A percentile compares a stretch with the other conserved stretches of the same genome.
These are phyloP conservation scores for Chloris gayana DNA, from an alignment of 176 grass and related monocot species.

Conservation along the genomic window DNA sequence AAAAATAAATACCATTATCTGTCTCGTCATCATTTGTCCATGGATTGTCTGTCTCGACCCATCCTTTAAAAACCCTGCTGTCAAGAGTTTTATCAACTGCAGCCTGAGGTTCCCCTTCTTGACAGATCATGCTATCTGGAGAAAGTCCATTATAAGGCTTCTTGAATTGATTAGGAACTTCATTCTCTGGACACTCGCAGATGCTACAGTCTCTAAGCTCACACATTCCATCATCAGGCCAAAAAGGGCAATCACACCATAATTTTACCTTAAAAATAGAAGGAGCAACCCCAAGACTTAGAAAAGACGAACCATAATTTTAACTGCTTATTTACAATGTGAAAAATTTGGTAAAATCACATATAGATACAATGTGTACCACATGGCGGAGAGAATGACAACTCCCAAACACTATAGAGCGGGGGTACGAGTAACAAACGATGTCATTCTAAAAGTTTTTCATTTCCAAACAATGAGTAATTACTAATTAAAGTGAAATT, in stretches of 20 bases:
- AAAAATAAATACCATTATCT: constrained; percentile 66
- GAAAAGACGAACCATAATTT: constrained; percentile 9
- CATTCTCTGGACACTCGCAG: constrained; percentile 90
- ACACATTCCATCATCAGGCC: constrained; percentile 98
- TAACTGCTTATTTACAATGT: not conserved
- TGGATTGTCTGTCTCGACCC: constrained; percentile 91
- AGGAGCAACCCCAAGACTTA: not conserved
- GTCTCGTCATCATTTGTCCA: constrained; percentile 99
- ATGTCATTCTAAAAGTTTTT: not conserved
- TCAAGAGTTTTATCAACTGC: constrained; percentile 93
- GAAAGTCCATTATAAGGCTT: constrained; percentile 60
- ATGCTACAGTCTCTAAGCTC: constrained; percentile 82
- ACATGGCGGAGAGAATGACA: not conserved
- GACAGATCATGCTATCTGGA: constrained; percentile 66
- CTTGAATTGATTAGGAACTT: constrained; percentile 88
- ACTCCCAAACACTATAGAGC: not conserved
- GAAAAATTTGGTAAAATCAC: constrained; percentile 7
- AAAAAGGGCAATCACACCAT: constrained; percentile 98
- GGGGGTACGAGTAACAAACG: too few species aligned
- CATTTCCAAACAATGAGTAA: too few species aligned
- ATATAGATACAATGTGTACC: not conserved
- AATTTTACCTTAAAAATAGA: too few species aligned
- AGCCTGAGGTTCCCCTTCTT: constrained; percentile 87
- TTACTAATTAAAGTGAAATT: too few species aligned
- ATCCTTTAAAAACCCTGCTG: constrained; percentile 79